Percentiles rank a stretch among this genome's conserved stretches.
These are phyloP conservation scores for Pyracantha coccinea DNA, from an alignment of 331 rosid species.

Conservation along the genomic window DNA sequence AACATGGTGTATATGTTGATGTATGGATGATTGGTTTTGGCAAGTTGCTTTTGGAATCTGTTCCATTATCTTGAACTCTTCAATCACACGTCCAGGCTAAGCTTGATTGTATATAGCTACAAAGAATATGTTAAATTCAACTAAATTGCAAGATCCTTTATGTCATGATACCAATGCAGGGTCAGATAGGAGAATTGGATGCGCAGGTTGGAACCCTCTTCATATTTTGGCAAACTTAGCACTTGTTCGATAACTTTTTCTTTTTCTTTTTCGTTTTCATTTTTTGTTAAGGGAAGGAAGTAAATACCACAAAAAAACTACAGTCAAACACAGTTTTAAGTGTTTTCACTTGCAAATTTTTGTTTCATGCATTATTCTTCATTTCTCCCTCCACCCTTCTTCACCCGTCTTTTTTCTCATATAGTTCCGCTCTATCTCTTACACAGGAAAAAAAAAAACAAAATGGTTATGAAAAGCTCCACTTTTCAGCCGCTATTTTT, in stretches of 20 bases:
- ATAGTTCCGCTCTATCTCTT: not conserved
- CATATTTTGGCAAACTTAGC: not conserved
- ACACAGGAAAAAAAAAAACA: no score
- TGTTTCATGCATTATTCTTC: not conserved
- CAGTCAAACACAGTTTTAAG: no score
- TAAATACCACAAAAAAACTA: no score
- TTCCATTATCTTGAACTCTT: not conserved
- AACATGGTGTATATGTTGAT: not conserved
- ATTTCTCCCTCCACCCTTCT: not conserved
- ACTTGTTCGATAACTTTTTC: not conserved
- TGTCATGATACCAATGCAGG: not conserved
- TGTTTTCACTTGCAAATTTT: no score
- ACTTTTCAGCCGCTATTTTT: not conserved
- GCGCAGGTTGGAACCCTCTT: not conserved
- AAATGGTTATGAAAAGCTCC: not conserved
- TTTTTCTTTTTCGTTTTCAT: not conserved
- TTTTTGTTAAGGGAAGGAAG: no score
- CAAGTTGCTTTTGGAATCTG: not conserved
- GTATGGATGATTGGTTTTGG: not conserved
- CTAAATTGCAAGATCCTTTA: not conserved
- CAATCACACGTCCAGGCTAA: not conserved
- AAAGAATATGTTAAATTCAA: not conserved
- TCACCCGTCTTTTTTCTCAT: not conserved
- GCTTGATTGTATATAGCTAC: not conserved
- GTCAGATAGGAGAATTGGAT: not conserved